Conservation (phyloP, 805 yeast genomes). For the Metschnikowia gelsemii region DNA sequence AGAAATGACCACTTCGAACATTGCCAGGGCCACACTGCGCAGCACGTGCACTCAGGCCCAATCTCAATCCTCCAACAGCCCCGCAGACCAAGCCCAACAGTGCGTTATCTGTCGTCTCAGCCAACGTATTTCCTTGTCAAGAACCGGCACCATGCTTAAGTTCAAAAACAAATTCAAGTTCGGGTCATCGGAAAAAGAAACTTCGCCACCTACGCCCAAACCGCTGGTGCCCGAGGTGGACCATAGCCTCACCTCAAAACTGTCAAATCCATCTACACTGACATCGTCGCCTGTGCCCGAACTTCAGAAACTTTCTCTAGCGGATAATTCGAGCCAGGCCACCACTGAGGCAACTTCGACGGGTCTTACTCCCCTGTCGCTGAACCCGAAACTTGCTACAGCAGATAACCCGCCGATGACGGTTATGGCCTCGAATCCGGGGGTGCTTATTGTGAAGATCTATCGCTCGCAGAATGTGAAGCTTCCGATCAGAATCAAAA, state of each 20-base stretch:
- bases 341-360: slow-evolving; percentile 11
- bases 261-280: slow-evolving; percentile 9
- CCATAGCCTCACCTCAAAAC: background rate
- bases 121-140: background rate
- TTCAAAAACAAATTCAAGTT: slow-evolving; percentile 34
- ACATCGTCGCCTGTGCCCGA: slow-evolving; percentile 14
- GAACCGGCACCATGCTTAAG: slow-evolving; percentile 33
- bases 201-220: slow-evolving; percentile 6
- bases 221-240: background rate
- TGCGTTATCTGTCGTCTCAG: background rate
- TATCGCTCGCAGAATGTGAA: slow-evolving; percentile 66
- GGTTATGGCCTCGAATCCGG: slow-evolving; percentile 46
- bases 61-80: slow-evolving; percentile 1
- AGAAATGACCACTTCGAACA: too few species aligned
- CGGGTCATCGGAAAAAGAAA: slow-evolving; percentile 21
- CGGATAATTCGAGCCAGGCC: slow-evolving; percentile 7
- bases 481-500: slow-evolving; percentile 68
- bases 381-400: background rate
- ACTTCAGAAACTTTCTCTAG: slow-evolving; percentile 11
- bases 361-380: slow-evolving; percentile 3
- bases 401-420: slow-evolving; percentile 11
- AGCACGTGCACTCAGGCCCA: slow-evolving; percentile 1
- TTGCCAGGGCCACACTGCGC: slow-evolving; percentile 2
- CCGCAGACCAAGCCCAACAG: background rate
- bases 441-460: slow-evolving; percentile 73